phyloP scores from a whole-genome alignment of 1,139 yeast species.

The Nakaseomyces uthaithaninus region DNA sequence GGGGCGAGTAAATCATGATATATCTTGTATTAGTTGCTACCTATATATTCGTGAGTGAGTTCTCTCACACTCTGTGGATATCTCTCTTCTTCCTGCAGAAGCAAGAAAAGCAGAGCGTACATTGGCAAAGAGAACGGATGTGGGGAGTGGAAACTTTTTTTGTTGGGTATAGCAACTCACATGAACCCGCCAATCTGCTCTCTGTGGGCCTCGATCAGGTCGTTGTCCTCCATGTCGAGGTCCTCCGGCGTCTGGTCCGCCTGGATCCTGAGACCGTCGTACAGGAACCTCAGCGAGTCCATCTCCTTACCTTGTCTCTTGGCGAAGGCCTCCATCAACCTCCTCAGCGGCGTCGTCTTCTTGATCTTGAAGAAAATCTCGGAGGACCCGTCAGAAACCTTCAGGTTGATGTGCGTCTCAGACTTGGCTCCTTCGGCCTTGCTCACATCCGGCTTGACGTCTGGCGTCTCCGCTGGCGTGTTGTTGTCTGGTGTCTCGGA shows the following conservation, averaged over 20 bases:
- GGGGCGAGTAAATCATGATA: too few relatives aligned
- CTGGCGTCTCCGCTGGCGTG: constrained; percentile 14
- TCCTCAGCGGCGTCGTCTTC: constrained; percentile 82
- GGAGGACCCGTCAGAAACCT: constrained; percentile 86
- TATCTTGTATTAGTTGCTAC: too few relatives aligned
- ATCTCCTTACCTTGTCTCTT: constrained; percentile 92
- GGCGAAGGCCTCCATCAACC: constrained; percentile 96
- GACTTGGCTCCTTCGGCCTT: constrained; percentile 48
- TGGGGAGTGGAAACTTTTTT: too few relatives aligned
- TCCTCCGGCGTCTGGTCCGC: constrained; percentile 89
- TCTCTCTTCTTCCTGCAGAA: too few relatives aligned
- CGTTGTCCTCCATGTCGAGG: constrained; percentile 89
- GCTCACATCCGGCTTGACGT: constrained; percentile 33
- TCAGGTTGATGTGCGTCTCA: constrained; percentile 76
- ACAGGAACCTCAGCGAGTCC: constrained; percentile 75
- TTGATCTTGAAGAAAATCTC: constrained; percentile 96
- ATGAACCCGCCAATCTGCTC: constrained; percentile 63
- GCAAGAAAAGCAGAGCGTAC: too few relatives aligned
- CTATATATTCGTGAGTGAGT: too few relatives aligned
- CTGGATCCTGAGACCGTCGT: constrained; percentile 85
- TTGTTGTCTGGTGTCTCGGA: constrained; percentile 5
- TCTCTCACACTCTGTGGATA: too few relatives aligned
- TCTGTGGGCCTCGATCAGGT: constrained; percentile 95
- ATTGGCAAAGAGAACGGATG: too few relatives aligned
- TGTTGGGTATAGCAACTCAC: too few relatives aligned